Base-by-base conservation (phyloP, 768 basidiomycete genomes). In the Tephrocybe sp. region DNA sequence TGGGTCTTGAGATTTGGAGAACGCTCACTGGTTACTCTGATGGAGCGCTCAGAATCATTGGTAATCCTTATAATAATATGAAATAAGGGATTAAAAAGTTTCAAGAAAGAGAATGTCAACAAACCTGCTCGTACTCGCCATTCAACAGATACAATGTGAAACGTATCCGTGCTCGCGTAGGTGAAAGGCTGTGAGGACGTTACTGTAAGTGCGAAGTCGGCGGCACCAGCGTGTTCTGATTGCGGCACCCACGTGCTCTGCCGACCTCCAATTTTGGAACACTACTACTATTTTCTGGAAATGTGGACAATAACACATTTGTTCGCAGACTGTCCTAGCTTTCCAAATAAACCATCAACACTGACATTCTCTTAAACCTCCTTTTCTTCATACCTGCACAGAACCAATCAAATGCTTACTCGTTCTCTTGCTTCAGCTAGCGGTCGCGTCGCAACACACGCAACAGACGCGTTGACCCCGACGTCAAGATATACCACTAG, bases 1-100 rank as follows among this genome's bases (percentile, higher is more conserved):
- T 35, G 45, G 40, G 23, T 38, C 47, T 30, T 39, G 38, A 31
- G 47, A 48, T 26, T 22, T 6, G 33, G 39, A 45, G 34, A 50
- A 35, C 23, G 68, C 77, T 63, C 52, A 82, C 80, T 61, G 53
- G 76, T 79, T 16, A 82, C 72, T 68, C 76, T 72, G 60, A 82
- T 71, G 55, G 63, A 65, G 51, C 69, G 74, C 64, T 74, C 74
- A 53, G 74, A 68, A 71, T 80, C 77, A 68, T 67, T 68, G 26
- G 26, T 26, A 58, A 68, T 70, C 68, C 73, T 77, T 52, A 26
- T 51, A 46, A 35, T 13, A 26, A 53, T 55, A 48, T 26, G 26
- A 26, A 26, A 26, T 26, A 26, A 26, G 26, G 50, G n/a, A 35
- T 52, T 58, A 53, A 39, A 49, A 60, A 47, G 48, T 39, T 39